Base-by-base conservation (phyloP, 2,329 filamentous ascomycete genomes). In the Aspergillus neotritici region DNA sequence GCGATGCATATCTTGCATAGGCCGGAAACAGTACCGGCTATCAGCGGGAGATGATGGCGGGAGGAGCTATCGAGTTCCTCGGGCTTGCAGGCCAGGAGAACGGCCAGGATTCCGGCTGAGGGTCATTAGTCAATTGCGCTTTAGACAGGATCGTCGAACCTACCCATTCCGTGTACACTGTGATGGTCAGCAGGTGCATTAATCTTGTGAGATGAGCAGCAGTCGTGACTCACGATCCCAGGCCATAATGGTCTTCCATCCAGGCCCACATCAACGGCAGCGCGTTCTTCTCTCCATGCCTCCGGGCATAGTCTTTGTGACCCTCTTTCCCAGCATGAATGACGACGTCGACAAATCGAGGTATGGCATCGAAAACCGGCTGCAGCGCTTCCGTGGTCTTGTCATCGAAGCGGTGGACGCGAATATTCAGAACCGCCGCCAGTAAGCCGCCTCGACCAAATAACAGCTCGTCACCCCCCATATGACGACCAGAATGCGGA, bases 181-280 rank as follows among this genome's bases (percentile, higher is more conserved):
- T 30, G 12, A 28, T 4, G n/a, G 28, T 47, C 31, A 48, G 46
- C 40, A 10, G 40, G n/a, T 34, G 17, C 12, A 33, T 30, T 35
- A 4, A 33, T 15, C 11, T 13, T 21, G 15, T 32, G 11, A 14
- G 3, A 8, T 31, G 25, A 12, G 3, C 13, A 2, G 30, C 7
- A 12, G 16, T 16, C 15, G 16, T 34, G 5, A 62, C 66, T 63
- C 39, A 68, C 66, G 62, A 58, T 50, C 67, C 67, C 30, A 67
- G 53, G 33, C 57, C 57, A 44, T 64, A 68, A 37, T 61, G 50
- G 3, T 51, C 58, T 44, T 65, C 60, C 53, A 57, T 57, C 62
- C 65, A 70, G 11, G 55, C 49, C 58, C 67, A 70, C 66, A 70
- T 70, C 40, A 70, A 46, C 9, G 65, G 65, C 40, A 69, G 51